A percentile compares a stretch with the other conserved stretches of the same genome.
phyloP scores from a whole-genome alignment of 352 stramenopile genomes.

The Globisporangium paroecandrum region DNA sequence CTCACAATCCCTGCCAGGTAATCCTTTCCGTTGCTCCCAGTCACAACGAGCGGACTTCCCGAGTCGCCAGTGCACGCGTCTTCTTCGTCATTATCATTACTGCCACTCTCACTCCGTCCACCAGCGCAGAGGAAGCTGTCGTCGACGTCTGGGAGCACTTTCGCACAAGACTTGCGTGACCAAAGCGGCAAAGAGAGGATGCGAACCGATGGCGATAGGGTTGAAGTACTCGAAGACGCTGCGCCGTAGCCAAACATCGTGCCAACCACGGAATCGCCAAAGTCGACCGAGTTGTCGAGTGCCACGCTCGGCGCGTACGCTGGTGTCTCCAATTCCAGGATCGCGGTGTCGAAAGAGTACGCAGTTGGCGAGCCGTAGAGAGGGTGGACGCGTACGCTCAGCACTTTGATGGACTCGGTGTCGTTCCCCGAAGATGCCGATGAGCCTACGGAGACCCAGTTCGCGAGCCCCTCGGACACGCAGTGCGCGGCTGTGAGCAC shows the following conservation, averaged over 20 bases:
- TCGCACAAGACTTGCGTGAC: background rate
- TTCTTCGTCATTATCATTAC: background rate
- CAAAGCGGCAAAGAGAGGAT: background rate
- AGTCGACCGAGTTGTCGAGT: constrained; percentile 6
- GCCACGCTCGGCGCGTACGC: constrained; percentile 2
- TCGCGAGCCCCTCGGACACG: constrained; percentile 21
- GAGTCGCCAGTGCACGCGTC: constrained; percentile 8
- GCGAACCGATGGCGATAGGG: background rate
- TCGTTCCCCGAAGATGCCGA: constrained; percentile 19
- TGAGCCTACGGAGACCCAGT: constrained; percentile 29
- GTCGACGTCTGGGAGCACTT: constrained; percentile 6
- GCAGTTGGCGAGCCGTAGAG: background rate
- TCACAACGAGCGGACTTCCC: background rate
- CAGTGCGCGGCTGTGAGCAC: constrained; percentile 45
- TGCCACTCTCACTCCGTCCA: background rate
- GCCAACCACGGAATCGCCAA: background rate
- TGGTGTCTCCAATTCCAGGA: background rate
- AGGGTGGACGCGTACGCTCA: background rate
- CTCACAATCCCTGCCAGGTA: constrained; percentile 4
- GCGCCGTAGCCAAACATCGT: constrained; percentile 6
- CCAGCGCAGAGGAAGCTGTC: constrained; percentile 5
- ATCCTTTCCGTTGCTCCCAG: background rate
- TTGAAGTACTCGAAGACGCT: background rate
- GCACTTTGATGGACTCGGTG: constrained; percentile 9
- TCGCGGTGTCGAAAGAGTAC: constrained; percentile 4